Evolutionary conservation across 345 rosid genomes (phyloP).

Genomic region (Eucalyptus virginea): DNA sequence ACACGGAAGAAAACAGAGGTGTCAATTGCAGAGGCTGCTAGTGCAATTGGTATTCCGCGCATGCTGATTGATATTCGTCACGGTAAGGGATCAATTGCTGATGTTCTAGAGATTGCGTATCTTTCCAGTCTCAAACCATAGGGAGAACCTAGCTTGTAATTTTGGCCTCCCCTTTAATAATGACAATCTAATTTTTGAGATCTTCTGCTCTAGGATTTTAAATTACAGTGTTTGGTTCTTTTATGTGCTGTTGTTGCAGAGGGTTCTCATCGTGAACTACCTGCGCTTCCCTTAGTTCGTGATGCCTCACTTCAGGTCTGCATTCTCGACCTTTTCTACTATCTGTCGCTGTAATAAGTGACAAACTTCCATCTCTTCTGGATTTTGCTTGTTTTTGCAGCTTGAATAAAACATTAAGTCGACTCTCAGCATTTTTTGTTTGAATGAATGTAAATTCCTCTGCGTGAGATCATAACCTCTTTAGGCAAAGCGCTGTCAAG

Average conservation of each 20-base stretch:
- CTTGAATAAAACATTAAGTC: background rate
- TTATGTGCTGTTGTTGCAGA: constrained; percentile 25
- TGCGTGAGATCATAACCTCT: background rate
- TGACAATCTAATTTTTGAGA: background rate
- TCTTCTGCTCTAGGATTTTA: background rate
- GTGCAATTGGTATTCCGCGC: constrained; percentile 72
- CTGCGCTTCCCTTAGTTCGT: constrained; percentile 63
- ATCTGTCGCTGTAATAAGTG: background rate
- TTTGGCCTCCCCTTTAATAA: background rate
- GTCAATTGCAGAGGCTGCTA: constrained; percentile 91
- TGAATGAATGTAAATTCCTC: background rate
- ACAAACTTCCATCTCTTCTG: background rate
- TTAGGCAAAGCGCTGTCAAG: background rate
- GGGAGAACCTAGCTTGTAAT: background rate
- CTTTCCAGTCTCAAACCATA: background rate
- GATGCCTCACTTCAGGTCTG: constrained; percentile 65
- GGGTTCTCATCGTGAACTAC: constrained; percentile 87
- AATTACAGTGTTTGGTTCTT: background rate
- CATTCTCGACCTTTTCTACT: background rate
- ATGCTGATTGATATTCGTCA: constrained; percentile 85
- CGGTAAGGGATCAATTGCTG: constrained; percentile 28
- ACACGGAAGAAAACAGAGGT: constrained; percentile 46
- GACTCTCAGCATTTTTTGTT: background rate
- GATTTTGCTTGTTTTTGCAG: background rate
- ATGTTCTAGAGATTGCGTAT: background rate